Evolutionary conservation across 2,329 filamentous ascomycete genomes (phyloP), one percentile per base, ranked within the genome.

Genomic region (Fusarium sp.): DNA sequence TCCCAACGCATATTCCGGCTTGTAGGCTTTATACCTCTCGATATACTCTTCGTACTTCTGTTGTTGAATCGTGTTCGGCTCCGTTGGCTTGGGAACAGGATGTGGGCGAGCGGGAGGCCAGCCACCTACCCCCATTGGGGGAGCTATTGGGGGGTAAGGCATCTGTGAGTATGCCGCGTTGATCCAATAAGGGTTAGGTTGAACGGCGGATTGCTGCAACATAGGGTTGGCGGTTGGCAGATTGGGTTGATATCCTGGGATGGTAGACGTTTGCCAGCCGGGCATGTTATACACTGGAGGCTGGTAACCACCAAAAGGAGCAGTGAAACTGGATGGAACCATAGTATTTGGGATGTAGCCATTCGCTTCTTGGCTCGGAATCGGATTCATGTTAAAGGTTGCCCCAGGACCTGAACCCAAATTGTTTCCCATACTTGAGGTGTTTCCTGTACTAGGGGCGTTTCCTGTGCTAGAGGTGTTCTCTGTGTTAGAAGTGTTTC

Each of bases 31-130:
- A 57, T 82, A 80, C 80, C 80, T 84, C 71, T 85, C 83, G 34
- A 85, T 80, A 67, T 80, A 85, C 36, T 78, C 81, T 73, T 85
- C 83, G 70, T 85, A 85, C 60, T 78, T 76, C 61, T 83, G 81
- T 71, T 85, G 84, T 26, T 78, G 78, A 44, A 71, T 59, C 14
- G 83, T 73, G 61, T 84, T 75, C 45, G 82, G 82, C 31, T 74
- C 70, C 6, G 77, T 77, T 11, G 83, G 83, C 69, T 85, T 85
- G 6, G 75, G 76, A 39, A 78, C 79, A 13, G 74, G 75, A 7
- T 53, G 62, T 22, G 60, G 68, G 3, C 38, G 51, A 17, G 57
- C 17, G 34, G 53, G 28, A 7, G 28, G 19, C 14, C 17, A 31
- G 39, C 42, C 50, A 19, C 55, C 15, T 43, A 42, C 28, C n/a